Evolutionary conservation across 2,329 filamentous ascomycete genomes (phyloP), one percentile per base, ranked within the genome.

Genomic region (Aspergillus bombycis): DNA sequence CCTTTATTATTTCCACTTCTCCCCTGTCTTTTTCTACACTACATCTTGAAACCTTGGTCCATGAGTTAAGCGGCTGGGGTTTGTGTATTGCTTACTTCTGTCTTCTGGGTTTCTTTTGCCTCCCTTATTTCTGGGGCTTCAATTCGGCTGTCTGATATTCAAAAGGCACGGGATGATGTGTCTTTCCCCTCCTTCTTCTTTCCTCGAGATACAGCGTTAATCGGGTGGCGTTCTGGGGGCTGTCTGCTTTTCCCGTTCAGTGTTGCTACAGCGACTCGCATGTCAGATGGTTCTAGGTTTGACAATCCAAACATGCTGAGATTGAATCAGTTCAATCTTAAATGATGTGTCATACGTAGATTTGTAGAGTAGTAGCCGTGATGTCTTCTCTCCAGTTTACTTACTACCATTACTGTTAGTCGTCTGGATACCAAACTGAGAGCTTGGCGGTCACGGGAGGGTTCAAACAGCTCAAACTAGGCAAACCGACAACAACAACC

Each of bases 391-490:
- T n/a, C 16, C 19, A n/a, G 8, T 9, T 41, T 41, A n/a, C 32
- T n/a, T 41, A 9, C 34, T 36, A 16, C 34, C 34, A 16, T 14
- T 36, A 16, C 32, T 34, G 32, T 34, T 30, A 19, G 23, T n/a
- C n/a, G 26, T 46, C 11, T 30, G 10, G 30, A 26, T 23, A 10
- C 11, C 19, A 6, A 14, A 30, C 48, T 14, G 28, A 48, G 53
- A 36, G 60, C 68, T 70, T 69, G 64, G 67, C 68, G 61, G 65
- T 63, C 54, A 54, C 59, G 63, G 56, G 48, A 26, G 26, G 32
- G 28, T 57, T 63, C 61, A 61, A 64, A 70, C 65, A 65, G 43
- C 26, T 58, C 71, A 73, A 72, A 71, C 72, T 57, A 48, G 62
- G 59, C 70, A 72, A 72, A 71, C 38, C 71, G 68, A 63, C 59